A percentile compares a stretch with the other conserved stretches of the same genome.
These are phyloP conservation scores for Bipolaris oryzae DNA, from an alignment of 2,329 filamentous ascomycete genomes.

Conservation along the genomic window DNA sequence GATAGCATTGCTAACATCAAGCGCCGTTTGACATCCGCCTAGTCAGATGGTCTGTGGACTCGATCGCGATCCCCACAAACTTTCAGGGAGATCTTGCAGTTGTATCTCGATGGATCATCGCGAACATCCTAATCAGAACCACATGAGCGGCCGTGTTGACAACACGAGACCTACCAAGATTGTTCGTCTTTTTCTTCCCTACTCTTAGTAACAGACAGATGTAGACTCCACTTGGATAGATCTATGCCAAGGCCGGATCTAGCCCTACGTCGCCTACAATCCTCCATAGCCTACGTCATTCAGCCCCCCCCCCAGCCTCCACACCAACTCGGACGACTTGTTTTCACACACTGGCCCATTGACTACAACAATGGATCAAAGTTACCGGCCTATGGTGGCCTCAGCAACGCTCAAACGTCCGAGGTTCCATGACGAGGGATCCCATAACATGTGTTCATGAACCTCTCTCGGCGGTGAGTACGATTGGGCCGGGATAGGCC, in stretches of 20 bases:
- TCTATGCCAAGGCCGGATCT: conserved; percentile 7
- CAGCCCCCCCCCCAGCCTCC: not conserved
- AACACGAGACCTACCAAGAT: not conserved
- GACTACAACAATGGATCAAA: not conserved
- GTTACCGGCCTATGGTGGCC: not conserved
- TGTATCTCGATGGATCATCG: not conserved
- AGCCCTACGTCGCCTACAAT: conserved; percentile 1
- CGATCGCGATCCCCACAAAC: conserved; percentile 1
- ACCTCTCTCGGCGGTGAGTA: not conserved
- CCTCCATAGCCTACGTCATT: conserved; percentile 4
- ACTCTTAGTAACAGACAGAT: conserved; percentile 8
- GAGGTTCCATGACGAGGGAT: conserved; percentile 4
- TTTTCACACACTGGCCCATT: not conserved
- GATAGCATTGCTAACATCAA: conserved; percentile 7
- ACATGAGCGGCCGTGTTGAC: not conserved
- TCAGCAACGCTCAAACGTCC: not conserved
- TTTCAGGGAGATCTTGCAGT: not conserved
- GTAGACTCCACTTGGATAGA: conserved; percentile 2
- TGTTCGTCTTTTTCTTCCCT: not conserved
- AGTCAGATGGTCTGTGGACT: not conserved
- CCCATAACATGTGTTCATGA: conserved; percentile 2
- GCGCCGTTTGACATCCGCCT: not conserved
- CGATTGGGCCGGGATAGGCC: conserved; percentile 4
- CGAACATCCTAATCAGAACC: conserved; percentile 3
- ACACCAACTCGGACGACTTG: not conserved